Evolutionary conservation across 1,284 basidiomycete species (phyloP).

Genomic region (Anthracocystis setariae): DNA sequence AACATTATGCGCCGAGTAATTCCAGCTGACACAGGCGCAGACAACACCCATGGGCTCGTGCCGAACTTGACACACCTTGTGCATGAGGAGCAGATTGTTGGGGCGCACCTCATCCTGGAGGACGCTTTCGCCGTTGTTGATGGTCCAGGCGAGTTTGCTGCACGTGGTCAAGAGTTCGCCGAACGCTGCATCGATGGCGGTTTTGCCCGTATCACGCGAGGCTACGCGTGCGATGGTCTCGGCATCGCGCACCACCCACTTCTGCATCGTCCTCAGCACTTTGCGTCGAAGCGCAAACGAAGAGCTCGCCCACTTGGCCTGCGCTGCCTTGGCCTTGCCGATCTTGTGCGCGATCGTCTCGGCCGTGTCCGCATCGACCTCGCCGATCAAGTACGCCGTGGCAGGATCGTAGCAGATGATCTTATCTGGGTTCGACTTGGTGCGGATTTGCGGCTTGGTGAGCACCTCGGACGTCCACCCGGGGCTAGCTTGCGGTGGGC

Average conservation of each 20-base stretch:
- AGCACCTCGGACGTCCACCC: constrained; percentile 53
- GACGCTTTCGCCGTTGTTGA: constrained; percentile 50
- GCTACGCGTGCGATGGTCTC: constrained; percentile 87
- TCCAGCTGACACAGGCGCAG: constrained; percentile 90
- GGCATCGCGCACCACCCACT: constrained; percentile 89
- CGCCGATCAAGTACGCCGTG: constrained; percentile 80
- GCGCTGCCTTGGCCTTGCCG: constrained; percentile 75
- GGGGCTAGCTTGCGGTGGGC: constrained; percentile 38
- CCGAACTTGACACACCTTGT: constrained; percentile 81
- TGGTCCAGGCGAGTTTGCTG: constrained; percentile 62
- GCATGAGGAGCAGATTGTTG: constrained; percentile 80
- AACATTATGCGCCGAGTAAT: constrained; percentile 80
- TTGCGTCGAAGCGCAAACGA: constrained; percentile 81
- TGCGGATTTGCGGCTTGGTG: constrained; percentile 23
- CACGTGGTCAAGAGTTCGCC: constrained; percentile 64
- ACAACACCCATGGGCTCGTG: constrained; percentile 95
- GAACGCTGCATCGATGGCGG: constrained; percentile 73
- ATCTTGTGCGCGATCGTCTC: constrained; percentile 80
- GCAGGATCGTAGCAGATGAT: constrained; percentile 92
- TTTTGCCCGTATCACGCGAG: constrained; percentile 94
- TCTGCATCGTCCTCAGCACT: constrained; percentile 83
- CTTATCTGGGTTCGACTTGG: constrained; percentile 67
- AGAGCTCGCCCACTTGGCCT: constrained; percentile 77
- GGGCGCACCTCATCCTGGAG: constrained; percentile 48
- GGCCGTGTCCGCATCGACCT: constrained; percentile 76